Evolutionary conservation across 495 filamentous ascomycete species (phyloP).

Genomic region (Bombardia bombarda): DNA sequence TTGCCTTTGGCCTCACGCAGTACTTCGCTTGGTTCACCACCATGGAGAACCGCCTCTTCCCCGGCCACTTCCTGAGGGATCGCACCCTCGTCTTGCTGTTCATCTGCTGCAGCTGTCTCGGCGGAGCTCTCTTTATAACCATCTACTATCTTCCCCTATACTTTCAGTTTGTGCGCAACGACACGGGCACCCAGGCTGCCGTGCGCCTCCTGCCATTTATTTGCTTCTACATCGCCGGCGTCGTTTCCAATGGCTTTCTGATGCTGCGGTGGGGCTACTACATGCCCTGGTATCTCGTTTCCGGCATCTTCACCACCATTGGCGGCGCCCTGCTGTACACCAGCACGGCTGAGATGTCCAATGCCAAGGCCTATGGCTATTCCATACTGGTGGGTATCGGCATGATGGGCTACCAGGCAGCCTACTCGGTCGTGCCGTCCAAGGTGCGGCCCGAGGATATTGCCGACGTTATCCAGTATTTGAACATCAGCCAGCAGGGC

Average conservation of each 20-base stretch:
- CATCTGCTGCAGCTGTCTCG: constrained; percentile 23
- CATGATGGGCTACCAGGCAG: background rate
- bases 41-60: constrained; percentile 38
- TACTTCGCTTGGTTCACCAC: constrained; percentile 41
- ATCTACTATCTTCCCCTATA: constrained; percentile 47
- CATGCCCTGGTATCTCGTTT: constrained; percentile 49
- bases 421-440: background rate
- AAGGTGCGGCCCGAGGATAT: background rate
- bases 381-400: background rate
- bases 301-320: constrained; percentile 37
- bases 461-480: background rate
- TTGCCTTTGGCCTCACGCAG: constrained; percentile 43
- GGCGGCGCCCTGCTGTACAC: constrained; percentile 40
- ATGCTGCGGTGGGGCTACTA: constrained; percentile 45
- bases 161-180: constrained; percentile 50
- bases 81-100: constrained; percentile 38
- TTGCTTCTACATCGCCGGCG: constrained; percentile 34
- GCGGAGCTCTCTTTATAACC: constrained; percentile 29
- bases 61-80: constrained; percentile 39
- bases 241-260: constrained; percentile 41
- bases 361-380: background rate
- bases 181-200: constrained; percentile 39
- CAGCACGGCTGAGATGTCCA: constrained; percentile 3
- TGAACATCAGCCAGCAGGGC: background rate
- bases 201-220: constrained; percentile 55